Percentiles rank a stretch among this genome's conserved stretches.
phyloP scores from a whole-genome alignment of 306 rosid genomes.

The Dalbergia cochinchinensis region DNA sequence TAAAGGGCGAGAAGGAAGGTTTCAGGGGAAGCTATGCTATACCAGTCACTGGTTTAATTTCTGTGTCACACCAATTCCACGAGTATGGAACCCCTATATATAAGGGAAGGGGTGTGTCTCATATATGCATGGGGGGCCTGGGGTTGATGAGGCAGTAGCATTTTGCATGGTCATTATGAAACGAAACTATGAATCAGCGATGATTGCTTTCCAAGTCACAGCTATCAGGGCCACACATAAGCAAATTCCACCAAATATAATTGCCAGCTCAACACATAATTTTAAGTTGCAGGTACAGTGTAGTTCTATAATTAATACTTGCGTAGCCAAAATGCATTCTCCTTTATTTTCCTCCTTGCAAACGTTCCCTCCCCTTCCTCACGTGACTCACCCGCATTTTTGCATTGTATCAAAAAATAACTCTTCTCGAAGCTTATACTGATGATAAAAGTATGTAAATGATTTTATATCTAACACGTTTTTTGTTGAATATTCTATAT shows the following conservation, averaged over 20 bases:
- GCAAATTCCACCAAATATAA: constrained; percentile 21
- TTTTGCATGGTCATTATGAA: constrained; percentile 52
- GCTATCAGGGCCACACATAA: constrained; percentile 47
- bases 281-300: constrained; percentile 25
- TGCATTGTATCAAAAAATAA: too few relatives aligned
- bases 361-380: too few relatives aligned
- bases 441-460: too few relatives aligned
- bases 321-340: constrained; percentile 47
- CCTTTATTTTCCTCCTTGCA: neutral
- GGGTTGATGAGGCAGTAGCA: neutral
- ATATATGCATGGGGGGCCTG: neutral
- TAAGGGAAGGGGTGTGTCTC: constrained; percentile 43
- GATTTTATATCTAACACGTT: too few relatives aligned
- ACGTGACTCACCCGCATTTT: too few relatives aligned
- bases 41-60: constrained; percentile 9
- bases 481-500: too few relatives aligned
- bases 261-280: constrained; percentile 48
- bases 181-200: constrained; percentile 23
- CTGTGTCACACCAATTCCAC: constrained; percentile 41
- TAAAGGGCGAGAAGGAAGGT: constrained; percentile 38
- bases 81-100: constrained; percentile 45
- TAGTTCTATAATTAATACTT: constrained; percentile 32
- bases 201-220: constrained; percentile 40
- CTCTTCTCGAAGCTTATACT: too few relatives aligned
- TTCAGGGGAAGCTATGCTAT: constrained; percentile 3